Percentiles rank a stretch among this genome's conserved stretches.
Evolutionary conservation across 2,329 filamentous ascomycete genomes (phyloP).

Genomic region (Arthroderma sp.): DNA sequence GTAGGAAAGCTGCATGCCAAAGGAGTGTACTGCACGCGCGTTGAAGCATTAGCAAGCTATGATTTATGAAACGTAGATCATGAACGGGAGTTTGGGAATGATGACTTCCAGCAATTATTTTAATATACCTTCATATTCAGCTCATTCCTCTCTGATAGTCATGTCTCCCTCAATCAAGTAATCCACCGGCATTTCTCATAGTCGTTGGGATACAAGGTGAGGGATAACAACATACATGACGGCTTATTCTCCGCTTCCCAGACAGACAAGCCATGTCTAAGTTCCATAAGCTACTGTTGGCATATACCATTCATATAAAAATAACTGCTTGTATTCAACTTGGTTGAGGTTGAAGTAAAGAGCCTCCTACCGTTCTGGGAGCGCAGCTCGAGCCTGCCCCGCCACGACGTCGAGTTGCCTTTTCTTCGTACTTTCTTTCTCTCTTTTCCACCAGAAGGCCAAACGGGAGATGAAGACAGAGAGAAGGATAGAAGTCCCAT

Average conservation of each 20-base stretch:
- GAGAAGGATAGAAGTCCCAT: slow-evolving; percentile 8
- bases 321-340: background rate
- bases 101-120: no score
- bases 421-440: slow-evolving; percentile 1
- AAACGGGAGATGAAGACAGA: no score
- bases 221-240: slow-evolving; percentile 40
- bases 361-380: background rate
- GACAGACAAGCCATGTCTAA: background rate
- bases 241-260: slow-evolving; percentile 27
- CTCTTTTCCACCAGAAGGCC: background rate
- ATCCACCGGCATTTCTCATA: slow-evolving; percentile 42
- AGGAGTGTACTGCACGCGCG: slow-evolving; percentile 48
- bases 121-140: no score
- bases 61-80: no score
- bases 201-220: slow-evolving; percentile 56
- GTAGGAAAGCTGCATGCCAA: slow-evolving; percentile 53
- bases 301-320: slow-evolving; percentile 1
- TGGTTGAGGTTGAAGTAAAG: background rate
- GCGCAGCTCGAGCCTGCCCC: no score
- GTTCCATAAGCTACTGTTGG: slow-evolving; percentile 4
- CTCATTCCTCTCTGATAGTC: background rate
- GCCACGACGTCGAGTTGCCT: background rate
- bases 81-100: no score
- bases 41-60: slow-evolving; percentile 28
- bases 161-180: slow-evolving; percentile 58